Evolutionary conservation across 345 rosid genomes (phyloP).

Genomic region (Pugionium dolabratum): DNA sequence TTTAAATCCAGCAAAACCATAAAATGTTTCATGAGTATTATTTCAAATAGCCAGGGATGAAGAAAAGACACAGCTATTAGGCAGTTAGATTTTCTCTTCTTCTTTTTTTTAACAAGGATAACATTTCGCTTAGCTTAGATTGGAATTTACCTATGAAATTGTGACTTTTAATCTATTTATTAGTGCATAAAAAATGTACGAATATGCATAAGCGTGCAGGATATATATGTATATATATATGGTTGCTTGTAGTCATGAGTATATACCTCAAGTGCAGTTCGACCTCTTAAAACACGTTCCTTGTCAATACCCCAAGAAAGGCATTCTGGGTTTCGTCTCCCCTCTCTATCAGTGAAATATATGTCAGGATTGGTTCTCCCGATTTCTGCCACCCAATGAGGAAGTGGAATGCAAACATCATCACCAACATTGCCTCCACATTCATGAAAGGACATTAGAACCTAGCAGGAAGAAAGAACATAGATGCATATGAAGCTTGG

Average conservation of each 20-base stretch:
- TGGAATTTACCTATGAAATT: too few species aligned
- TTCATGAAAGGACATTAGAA: slow-evolving; percentile 96
- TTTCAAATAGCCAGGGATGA: too few species aligned
- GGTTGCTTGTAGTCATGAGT: slow-evolving; percentile 8
- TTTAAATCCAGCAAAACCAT: too few species aligned
- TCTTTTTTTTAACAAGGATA: too few species aligned
- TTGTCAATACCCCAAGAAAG: slow-evolving; percentile 97
- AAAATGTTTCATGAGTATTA: too few species aligned
- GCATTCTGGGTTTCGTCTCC: slow-evolving; percentile 93
- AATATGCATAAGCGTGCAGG: too few species aligned
- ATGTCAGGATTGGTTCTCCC: slow-evolving; percentile 91
- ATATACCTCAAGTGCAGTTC: slow-evolving; percentile 98
- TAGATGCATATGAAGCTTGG: slow-evolving; percentile 18
- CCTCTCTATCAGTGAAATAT: slow-evolving; percentile 95
- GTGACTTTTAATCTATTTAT: too few species aligned
- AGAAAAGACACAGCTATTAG: too few species aligned
- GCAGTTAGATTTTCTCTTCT: too few species aligned
- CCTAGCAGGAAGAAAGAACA: slow-evolving; percentile 48
- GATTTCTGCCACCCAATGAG: slow-evolving; percentile 95
- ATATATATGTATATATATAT: too few species aligned
- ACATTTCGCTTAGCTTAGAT: too few species aligned
- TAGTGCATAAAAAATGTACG: too few species aligned
- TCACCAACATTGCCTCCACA: slow-evolving; percentile 98
- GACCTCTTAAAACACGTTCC: slow-evolving; percentile 87
- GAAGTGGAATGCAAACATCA: slow-evolving; percentile 96